Conservation (phyloP, 2,329 filamentous ascomycete genomes). For the Talaromyces sp. region DNA sequence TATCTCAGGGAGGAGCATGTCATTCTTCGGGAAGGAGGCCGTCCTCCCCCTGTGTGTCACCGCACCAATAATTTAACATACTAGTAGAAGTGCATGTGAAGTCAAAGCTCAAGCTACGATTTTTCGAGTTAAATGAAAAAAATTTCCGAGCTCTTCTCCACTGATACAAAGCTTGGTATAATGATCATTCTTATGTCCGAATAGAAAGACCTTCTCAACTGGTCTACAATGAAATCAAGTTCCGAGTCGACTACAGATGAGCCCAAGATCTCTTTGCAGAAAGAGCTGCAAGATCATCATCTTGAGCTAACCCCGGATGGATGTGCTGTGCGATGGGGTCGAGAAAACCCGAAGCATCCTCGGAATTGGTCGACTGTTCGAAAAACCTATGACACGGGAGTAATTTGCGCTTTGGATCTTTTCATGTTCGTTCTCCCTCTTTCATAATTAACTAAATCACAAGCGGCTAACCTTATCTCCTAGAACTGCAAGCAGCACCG, state of each 20-base stretch:
- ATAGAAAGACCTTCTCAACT: neutral
- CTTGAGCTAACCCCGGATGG: slow-evolving; percentile 36
- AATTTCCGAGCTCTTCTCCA: neutral
- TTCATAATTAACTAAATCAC: neutral
- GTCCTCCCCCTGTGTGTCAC: slow-evolving; percentile 1
- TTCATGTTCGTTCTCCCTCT: slow-evolving; percentile 29
- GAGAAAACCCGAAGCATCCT: slow-evolving; percentile 33
- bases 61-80: neutral
- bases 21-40: slow-evolving; percentile 4
- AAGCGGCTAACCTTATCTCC: slow-evolving; percentile 12
- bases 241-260: slow-evolving; percentile 12
- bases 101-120: neutral
- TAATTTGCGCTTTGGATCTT: slow-evolving; percentile 36
- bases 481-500: slow-evolving; percentile 40
- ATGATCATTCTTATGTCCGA: neutral
- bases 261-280: slow-evolving; percentile 13
- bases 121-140: neutral
- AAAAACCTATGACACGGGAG: slow-evolving; percentile 32
- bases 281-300: slow-evolving; percentile 26
- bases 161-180: neutral
- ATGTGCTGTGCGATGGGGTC: slow-evolving; percentile 33
- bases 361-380: slow-evolving; percentile 34
- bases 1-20: neutral
- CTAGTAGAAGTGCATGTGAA: neutral
- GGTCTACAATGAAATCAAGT: slow-evolving; percentile 16